A percentile compares a stretch with the other conserved stretches of the same genome.
These are phyloP conservation scores for Hibiscus mutabilis DNA, from an alignment of 345 rosid genomes.

Conservation along the genomic window DNA sequence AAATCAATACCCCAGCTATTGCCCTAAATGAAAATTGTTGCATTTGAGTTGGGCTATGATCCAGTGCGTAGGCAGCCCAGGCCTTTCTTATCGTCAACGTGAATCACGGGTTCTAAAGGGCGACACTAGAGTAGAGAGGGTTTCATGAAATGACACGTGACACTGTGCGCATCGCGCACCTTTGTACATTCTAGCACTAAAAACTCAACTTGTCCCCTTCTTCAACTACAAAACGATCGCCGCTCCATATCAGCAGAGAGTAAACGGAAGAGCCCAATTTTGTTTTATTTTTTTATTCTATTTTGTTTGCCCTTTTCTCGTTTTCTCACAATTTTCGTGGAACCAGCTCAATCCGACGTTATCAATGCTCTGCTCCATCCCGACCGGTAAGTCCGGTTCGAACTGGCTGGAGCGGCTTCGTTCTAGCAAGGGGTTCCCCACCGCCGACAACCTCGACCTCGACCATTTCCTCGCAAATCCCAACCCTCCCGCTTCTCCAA, in stretches of 20 bases:
- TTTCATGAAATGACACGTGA: neutral
- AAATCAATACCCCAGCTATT: no score
- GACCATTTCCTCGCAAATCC: constrained; percentile 54
- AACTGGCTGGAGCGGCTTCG: constrained; percentile 92
- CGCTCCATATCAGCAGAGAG: neutral
- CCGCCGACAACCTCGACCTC: constrained; percentile 49
- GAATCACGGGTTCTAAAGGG: neutral
- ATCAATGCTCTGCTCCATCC: constrained; percentile 58
- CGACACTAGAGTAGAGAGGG: neutral
- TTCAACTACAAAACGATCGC: neutral
- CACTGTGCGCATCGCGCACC: constrained; percentile 2
- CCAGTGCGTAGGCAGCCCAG: neutral
- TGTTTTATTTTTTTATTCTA: no score
- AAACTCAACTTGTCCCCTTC: neutral
- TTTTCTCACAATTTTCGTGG: no score
- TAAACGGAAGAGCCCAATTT: no score
- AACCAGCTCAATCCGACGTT: neutral
- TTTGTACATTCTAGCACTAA: neutral
- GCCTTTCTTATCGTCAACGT: neutral
- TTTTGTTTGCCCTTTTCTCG: no score
- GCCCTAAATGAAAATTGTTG: no score
- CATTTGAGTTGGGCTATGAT: neutral
- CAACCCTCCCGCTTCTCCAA: constrained; percentile 20
- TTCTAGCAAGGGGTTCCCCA: constrained; percentile 64
- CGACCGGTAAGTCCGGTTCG: constrained; percentile 47